Evolutionary conservation across 805 yeast genomes (phyloP).

Genomic region (Metschnikowia baotianmanensis): DNA sequence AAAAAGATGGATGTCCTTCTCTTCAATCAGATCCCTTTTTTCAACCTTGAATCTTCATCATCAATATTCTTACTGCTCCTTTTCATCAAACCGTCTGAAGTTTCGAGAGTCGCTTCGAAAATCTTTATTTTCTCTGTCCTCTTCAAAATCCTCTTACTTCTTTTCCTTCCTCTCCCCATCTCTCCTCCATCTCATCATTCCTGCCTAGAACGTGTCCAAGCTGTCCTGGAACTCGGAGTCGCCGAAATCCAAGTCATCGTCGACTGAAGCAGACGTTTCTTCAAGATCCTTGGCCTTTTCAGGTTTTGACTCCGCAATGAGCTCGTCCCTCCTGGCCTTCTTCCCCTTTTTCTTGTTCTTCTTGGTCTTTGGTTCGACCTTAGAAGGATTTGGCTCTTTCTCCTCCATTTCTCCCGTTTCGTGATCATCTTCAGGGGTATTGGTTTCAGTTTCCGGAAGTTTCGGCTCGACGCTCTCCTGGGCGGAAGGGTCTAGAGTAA

Average conservation of each 20-base stretch:
- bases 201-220: slow-evolving; percentile 11
- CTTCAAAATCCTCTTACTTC: slow-evolving; percentile 33
- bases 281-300: not conserved
- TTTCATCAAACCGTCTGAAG: too few species aligned
- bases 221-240: slow-evolving; percentile 23
- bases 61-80: too few species aligned
- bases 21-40: too few species aligned
- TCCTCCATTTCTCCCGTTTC: not conserved
- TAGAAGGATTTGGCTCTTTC: not conserved
- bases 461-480: not conserved
- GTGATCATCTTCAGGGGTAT: not conserved
- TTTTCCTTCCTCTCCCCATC: slow-evolving; percentile 32
- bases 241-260: slow-evolving; percentile 4
- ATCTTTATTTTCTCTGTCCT: slow-evolving; percentile 32
- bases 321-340: not conserved
- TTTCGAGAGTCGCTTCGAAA: too few species aligned
- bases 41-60: too few species aligned
- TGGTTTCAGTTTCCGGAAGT: not conserved
- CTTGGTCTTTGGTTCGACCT: slow-evolving; percentile 1
- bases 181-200: too few species aligned
- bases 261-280: not conserved
- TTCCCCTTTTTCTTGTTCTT: slow-evolving; percentile 6
- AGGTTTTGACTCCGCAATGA: too few species aligned
- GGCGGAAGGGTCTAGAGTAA: too few species aligned
- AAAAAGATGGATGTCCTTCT: too few species aligned